Conservation (phyloP, 805 yeast species). For the Ogataea ramenticola region DNA sequence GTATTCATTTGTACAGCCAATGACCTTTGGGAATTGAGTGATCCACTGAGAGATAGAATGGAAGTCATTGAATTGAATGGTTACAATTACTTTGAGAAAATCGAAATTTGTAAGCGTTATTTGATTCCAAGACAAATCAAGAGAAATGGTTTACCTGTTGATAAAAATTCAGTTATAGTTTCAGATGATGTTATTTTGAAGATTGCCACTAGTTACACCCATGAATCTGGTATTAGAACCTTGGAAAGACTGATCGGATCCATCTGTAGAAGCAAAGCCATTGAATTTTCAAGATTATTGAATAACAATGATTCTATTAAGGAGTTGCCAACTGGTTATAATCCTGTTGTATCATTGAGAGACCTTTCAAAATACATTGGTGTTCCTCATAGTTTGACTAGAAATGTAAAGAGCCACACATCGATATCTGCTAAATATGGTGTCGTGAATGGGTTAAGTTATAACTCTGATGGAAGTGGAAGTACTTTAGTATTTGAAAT, state of each 20-base stretch:
- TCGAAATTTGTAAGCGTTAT: constrained; percentile 59
- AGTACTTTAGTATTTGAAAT: constrained; percentile 75
- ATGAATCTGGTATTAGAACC: constrained; percentile 83
- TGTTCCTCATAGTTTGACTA: constrained; percentile 29
- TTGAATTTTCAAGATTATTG: constrained; percentile 43
- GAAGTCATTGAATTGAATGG: constrained; percentile 76
- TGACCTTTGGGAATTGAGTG: constrained; percentile 59
- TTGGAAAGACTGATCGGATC: constrained; percentile 71
- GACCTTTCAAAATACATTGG: constrained; percentile 70
- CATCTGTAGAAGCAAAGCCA: constrained; percentile 76
- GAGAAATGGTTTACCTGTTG: constrained; percentile 53
- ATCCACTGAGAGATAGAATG: constrained; percentile 77
- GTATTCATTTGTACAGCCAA: constrained; percentile 84
- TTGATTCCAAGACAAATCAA: constrained; percentile 69
- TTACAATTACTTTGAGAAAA: constrained; percentile 71
- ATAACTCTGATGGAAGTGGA: constrained; percentile 82
- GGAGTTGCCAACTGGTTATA: constrained; percentile 22
- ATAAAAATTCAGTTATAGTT: constrained; percentile 33
- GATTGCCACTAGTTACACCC: constrained; percentile 62
- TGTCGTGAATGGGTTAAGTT: constrained; percentile 81
- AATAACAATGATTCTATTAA: constrained; percentile 18
- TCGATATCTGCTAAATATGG: constrained; percentile 51
- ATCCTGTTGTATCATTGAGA: constrained; percentile 35
- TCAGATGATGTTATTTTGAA: constrained; percentile 49
- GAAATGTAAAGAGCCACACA: constrained; percentile 32